Conservation (phyloP, 495 filamentous ascomycete genomes). For the Tuber aestivum region DNA sequence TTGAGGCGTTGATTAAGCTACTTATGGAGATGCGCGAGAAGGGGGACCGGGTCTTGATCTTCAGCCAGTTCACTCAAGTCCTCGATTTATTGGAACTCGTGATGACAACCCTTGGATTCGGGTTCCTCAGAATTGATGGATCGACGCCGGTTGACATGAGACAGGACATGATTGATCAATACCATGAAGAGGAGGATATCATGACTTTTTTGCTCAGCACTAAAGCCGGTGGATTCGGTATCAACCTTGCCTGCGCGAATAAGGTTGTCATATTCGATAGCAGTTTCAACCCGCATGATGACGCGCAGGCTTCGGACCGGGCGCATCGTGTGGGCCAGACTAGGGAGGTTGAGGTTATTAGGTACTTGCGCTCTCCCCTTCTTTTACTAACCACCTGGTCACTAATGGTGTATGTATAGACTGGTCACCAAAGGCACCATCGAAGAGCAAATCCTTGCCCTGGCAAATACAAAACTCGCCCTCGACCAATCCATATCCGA, state of each 20-base stretch:
- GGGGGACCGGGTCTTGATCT: slow-evolving; percentile 80
- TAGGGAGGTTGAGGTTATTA: slow-evolving; percentile 74
- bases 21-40: slow-evolving; percentile 66
- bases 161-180: slow-evolving; percentile 80
- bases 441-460: slow-evolving; percentile 83
- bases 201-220: slow-evolving; percentile 90
- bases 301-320: slow-evolving; percentile 92
- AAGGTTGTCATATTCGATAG: slow-evolving; percentile 97
- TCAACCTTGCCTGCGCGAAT: slow-evolving; percentile 90
- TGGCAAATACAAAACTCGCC: slow-evolving; percentile 87
- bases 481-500: slow-evolving; percentile 75
- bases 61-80: slow-evolving; percentile 86
- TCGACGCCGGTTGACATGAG: slow-evolving; percentile 74
- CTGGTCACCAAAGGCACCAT: slow-evolving; percentile 79
- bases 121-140: slow-evolving; percentile 77
- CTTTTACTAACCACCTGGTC: not conserved
- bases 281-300: slow-evolving; percentile 92
- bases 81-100: slow-evolving; percentile 83
- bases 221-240: slow-evolving; percentile 86
- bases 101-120: slow-evolving; percentile 64
- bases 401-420: slow-evolving; percentile 45
- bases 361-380: slow-evolving; percentile 12
- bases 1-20: slow-evolving; percentile 67
- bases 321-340: slow-evolving; percentile 92
- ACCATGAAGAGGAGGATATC: slow-evolving; percentile 67